Base-by-base conservation (phyloP, 495 filamentous ascomycete genomes). In the Podospora didyma region DNA sequence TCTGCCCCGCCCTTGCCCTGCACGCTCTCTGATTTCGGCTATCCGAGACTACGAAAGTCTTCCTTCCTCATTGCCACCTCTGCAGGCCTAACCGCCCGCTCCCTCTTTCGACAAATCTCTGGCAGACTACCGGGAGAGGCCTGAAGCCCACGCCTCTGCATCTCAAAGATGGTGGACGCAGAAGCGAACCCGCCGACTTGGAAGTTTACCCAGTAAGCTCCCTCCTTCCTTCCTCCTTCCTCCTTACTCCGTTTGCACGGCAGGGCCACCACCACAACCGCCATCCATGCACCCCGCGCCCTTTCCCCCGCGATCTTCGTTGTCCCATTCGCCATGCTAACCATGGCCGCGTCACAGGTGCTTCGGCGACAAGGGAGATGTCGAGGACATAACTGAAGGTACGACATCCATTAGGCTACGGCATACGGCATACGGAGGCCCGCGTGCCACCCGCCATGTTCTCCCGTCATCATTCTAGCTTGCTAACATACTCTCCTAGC, bases 371-470 rank as follows among this genome's bases (percentile, higher is more conserved):
- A 98, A 98, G 79, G 94, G 94, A 57, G 94, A 98, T 76, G 95
- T 97, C 62, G 94, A 98, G 74, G 94, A 98, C 78, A 98, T 98
- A 63, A 98, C 94, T 77, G 94, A 98, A 89, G 93, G 93, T 96
- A 81, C 58, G 78, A 23, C 51, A 46, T 47, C 24, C 51, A 46
- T 47, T 22, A 47, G 24, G 26, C 22, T 26, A 14, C 51, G 39
- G 20, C 46, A 46, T 23, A 46, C 41, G 24, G 28, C 24, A 17
- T 17, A 12, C 12, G 39, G 24, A 39, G 24, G n/a, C 23, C 17
- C 20, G 14, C 52, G 9, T 31, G 26, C 26, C 26, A 12, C 20
- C 17, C 17, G 26, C 16, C 23, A 16, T 42, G 1, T 53, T 21
- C 34, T 42, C n/a, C 31, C 47, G 51, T 23, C 26, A 42, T 42